Conservation (phyloP, 2,329 filamentous ascomycete species). For the Macroventuria anomochaeta region DNA sequence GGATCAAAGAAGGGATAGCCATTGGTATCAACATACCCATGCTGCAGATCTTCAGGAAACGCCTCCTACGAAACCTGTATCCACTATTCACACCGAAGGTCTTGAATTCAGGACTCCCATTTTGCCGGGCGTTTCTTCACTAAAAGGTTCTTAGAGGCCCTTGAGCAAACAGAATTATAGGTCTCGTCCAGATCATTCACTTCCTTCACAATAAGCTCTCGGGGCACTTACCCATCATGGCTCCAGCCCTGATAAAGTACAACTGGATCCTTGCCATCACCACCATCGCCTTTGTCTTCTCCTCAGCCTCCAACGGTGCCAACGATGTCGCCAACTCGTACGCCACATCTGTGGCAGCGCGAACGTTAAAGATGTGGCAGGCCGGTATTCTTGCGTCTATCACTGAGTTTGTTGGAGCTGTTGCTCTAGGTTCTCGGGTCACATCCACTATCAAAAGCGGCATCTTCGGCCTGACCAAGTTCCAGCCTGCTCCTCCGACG, state of each 20-base stretch:
- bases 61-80: background rate
- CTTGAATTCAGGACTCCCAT: background rate
- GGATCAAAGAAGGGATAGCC: background rate
- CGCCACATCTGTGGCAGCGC: conserved; percentile 57
- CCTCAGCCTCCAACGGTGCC: conserved; percentile 50
- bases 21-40: background rate
- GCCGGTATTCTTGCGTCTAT: conserved; percentile 58
- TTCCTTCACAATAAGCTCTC: background rate
- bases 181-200: background rate
- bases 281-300: conserved; percentile 48
- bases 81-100: background rate
- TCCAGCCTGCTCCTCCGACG: conserved; percentile 55
- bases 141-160: background rate
- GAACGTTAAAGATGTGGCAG: conserved; percentile 60
- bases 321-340: conserved; percentile 64
- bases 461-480: conserved; percentile 60
- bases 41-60: background rate
- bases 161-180: background rate
- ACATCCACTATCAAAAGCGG: conserved; percentile 68
- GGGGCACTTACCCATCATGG: background rate
- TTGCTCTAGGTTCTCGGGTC: conserved; percentile 60
- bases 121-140: background rate
- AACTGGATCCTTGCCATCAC: conserved; percentile 53
- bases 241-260: conserved; percentile 30
- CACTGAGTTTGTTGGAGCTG: conserved; percentile 61